phyloP scores from a whole-genome alignment of 2,329 filamentous ascomycete genomes.

The Arthrobotrys sphaeroides region DNA sequence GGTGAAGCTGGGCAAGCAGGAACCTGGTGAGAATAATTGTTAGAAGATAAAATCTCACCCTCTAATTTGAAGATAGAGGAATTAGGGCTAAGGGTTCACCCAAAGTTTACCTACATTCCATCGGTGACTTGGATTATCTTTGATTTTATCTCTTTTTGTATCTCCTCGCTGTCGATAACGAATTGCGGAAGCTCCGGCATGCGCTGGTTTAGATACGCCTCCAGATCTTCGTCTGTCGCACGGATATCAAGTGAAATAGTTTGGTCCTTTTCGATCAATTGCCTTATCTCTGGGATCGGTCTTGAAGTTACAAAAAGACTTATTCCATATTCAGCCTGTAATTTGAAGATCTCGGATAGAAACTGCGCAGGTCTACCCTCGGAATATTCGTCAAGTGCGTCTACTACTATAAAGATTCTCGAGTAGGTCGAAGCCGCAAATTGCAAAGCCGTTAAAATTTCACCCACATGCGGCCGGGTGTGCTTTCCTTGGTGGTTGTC shows the following conservation, averaged over 20 bases:
- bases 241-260: slow-evolving; percentile 2
- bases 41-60: background rate
- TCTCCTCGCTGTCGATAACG: background rate
- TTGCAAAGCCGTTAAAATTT: background rate
- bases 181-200: background rate
- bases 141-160: background rate
- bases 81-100: no score
- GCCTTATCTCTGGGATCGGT: background rate
- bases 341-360: background rate
- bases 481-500: slow-evolving; percentile 53
- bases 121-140: background rate
- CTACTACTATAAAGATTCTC: slow-evolving; percentile 7
- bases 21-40: slow-evolving; percentile 59
- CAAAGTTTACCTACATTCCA: slow-evolving; percentile 10
- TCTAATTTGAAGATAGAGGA: background rate
- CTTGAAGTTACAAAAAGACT: slow-evolving; percentile 13
- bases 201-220: background rate
- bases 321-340: background rate
- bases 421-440: background rate
- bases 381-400: slow-evolving; percentile 27
- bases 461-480: background rate
- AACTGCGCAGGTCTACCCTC: no score
- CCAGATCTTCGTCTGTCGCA: background rate
- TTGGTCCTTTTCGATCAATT: background rate
- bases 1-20: slow-evolving; percentile 62